These are phyloP conservation scores for Coriolopsis trogii DNA, from an alignment of 1,284 basidiomycete species.

Conservation along the genomic window DNA sequence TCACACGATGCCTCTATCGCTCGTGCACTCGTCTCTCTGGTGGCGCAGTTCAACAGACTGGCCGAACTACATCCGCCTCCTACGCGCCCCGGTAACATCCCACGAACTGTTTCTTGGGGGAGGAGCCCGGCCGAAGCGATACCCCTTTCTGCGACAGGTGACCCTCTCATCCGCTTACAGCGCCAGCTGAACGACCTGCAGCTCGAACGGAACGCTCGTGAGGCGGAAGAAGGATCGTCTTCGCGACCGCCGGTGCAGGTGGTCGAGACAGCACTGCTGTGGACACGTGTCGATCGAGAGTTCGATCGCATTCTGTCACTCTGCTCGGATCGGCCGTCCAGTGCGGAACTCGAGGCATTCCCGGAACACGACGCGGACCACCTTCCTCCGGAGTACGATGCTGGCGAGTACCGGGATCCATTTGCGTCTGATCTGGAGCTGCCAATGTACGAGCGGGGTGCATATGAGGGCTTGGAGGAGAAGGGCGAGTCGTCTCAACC, in stretches of 20 bases:
- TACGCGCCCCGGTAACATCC: conserved; percentile 15
- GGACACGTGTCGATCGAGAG: conserved; percentile 73
- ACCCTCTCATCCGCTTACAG: conserved; percentile 63
- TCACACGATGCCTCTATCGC: conserved; percentile 60
- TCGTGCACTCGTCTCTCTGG: conserved; percentile 63
- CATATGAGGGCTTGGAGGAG: conserved; percentile 37
- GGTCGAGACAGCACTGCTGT: conserved; percentile 69
- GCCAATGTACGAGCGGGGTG: conserved; percentile 60
- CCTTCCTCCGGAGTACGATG: conserved; percentile 72
- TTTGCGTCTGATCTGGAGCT: conserved; percentile 36
- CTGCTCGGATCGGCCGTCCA: conserved; percentile 38
- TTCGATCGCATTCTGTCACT: conserved; percentile 69
- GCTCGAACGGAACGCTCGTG: conserved; percentile 45
- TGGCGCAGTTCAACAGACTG: conserved; percentile 66
- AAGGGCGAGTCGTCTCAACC: conserved; percentile 12
- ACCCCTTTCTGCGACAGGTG: conserved; percentile 32
- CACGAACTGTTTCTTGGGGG: conserved; percentile 29
- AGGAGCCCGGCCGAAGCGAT: conserved; percentile 31
- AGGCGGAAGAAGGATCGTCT: conserved; percentile 3
- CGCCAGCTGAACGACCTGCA: conserved; percentile 73
- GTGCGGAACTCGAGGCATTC: conserved; percentile 1
- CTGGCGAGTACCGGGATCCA: conserved; percentile 43
- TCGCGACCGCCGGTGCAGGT: conserved; percentile 48
- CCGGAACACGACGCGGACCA: conserved; percentile 33
- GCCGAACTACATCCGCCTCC: conserved; percentile 40